Base-by-base conservation (phyloP, 345 rosid species). In the Brassica nigra region DNA sequence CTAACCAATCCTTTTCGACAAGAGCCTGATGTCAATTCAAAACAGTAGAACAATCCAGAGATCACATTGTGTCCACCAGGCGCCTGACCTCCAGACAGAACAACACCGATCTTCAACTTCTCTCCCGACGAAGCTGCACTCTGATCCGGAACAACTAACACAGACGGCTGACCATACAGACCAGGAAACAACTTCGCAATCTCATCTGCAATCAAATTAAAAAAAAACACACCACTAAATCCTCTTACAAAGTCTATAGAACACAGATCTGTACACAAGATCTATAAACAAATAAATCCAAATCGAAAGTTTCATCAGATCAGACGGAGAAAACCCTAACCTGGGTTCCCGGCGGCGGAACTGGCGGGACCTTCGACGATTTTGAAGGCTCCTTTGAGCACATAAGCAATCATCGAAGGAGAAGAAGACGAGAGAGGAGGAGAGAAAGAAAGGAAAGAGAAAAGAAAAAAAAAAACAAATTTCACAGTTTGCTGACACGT, bases 31-130 rank as follows among this genome's bases (percentile, higher is more conserved):
- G 62, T 75, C 62, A 54, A 54, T 65, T 47, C 64, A 52, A 20
- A 80, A 54, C 49, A 75, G 64, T 61, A 63, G 42, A 83, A 96
- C 63, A 96, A 77, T 71, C 98, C 98, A 52, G 87, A 91, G 15
- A 96, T 93, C 52, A 96, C 99, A 86, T 96, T 96, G 88, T 93
- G 98, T 10, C 99, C 99, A 62, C 99, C 99, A 6, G 98, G 99
- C 10, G 99, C 98, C 81, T 96, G 99, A 44, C 99, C 99, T 37
- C 99, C 99, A 0, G 99, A 95, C 67, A 95, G 77, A 68, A 95
- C 99, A 63, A 93, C 97, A 31, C 98, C 99, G 9, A 95, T 90
- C 89, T 91, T 95, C 81, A 93, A 63, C 80, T 88, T 89, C 82
- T 78, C 86, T 62, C 64, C 85, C 0, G 91, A 76, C 12, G 63